Evolutionary conservation across 495 filamentous ascomycete genomes (phyloP).

Genomic region (Hypoxylon trugodes): DNA sequence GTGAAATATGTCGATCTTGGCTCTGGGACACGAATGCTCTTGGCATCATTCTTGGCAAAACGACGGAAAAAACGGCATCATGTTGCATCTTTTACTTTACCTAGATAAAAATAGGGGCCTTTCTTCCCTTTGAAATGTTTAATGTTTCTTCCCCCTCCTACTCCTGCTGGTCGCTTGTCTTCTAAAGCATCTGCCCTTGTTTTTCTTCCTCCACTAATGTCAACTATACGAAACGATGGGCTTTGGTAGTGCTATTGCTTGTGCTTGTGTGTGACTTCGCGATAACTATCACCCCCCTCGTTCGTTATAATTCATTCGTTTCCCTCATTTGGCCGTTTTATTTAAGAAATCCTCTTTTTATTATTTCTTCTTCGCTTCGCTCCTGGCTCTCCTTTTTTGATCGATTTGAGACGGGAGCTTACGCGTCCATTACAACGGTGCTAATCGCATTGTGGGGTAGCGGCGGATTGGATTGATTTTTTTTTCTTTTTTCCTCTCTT

Average conservation of each 20-base stretch:
- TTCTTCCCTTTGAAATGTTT: slow-evolving; percentile 27
- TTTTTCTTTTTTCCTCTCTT: too few relatives aligned
- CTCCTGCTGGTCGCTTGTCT: slow-evolving; percentile 12
- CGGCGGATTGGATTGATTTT: slow-evolving; percentile 19
- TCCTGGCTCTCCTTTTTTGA: slow-evolving; percentile 19
- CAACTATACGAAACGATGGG: slow-evolving; percentile 15
- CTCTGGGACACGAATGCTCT: slow-evolving; percentile 34
- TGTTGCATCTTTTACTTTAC: slow-evolving; percentile 23
- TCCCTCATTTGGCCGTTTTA: slow-evolving; percentile 20
- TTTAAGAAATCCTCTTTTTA: background rate
- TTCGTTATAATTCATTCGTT: slow-evolving; percentile 31
- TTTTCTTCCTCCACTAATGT: slow-evolving; percentile 1
- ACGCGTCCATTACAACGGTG: slow-evolving; percentile 35
- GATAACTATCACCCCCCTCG: slow-evolving; percentile 1
- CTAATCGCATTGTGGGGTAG: slow-evolving; percentile 34
- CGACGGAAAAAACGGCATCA: slow-evolving; percentile 38
- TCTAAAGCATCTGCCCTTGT: background rate
- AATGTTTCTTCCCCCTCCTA: slow-evolving; percentile 23
- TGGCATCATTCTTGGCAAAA: slow-evolving; percentile 41
- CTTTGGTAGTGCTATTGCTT: slow-evolving; percentile 12
- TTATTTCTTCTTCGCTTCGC: background rate
- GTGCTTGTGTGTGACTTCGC: slow-evolving; percentile 32
- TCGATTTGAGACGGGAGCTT: slow-evolving; percentile 26
- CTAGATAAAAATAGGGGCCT: slow-evolving; percentile 38
- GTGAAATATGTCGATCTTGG: slow-evolving; percentile 33